Percentiles rank a stretch among this genome's conserved stretches.
Evolutionary conservation across 306 rosid species (phyloP).

Genomic region (Dalbergia cochinchinensis): DNA sequence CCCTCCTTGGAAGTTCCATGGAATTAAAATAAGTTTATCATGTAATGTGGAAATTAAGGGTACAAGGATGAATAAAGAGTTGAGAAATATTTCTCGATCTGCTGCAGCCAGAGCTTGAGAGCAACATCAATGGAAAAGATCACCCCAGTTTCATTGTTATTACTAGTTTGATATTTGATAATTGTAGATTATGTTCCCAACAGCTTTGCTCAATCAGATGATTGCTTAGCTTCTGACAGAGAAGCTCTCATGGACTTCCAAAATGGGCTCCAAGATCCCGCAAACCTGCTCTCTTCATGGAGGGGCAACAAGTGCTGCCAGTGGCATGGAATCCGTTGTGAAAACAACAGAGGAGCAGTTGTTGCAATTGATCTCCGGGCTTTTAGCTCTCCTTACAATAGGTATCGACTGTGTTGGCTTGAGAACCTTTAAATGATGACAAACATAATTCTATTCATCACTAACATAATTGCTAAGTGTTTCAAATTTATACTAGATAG

Average conservation of each 20-base stretch:
- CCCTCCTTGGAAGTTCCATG: too few species aligned
- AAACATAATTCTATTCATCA: too few species aligned
- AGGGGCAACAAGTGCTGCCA: conserved; percentile 53
- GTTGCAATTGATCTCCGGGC: conserved; percentile 49
- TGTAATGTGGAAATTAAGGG: neutral
- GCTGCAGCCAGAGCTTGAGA: neutral
- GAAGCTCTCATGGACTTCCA: conserved; percentile 58
- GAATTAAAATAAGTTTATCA: neutral
- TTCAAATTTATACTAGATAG: too few species aligned
- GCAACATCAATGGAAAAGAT: conserved; percentile 35
- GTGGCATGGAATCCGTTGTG: conserved; percentile 56
- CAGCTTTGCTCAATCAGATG: neutral
- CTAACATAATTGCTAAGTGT: too few species aligned
- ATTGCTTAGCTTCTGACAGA: conserved; percentile 45
- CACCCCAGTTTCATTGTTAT: conserved; percentile 9
- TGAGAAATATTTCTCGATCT: neutral
- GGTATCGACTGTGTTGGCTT: conserved; percentile 45
- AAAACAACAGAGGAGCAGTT: conserved; percentile 49
- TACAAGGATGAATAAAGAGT: neutral
- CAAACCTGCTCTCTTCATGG: conserved; percentile 53
- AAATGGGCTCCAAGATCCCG: conserved; percentile 56
- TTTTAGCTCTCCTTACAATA: neutral
- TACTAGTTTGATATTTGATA: conserved; percentile 23
- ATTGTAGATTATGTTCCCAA: neutral
- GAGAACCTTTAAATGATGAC: too few species aligned